Evolutionary conservation across 768 basidiomycete genomes (phyloP), one percentile per base, ranked within the genome.

Genomic region (Mycena albidolilacea): DNA sequence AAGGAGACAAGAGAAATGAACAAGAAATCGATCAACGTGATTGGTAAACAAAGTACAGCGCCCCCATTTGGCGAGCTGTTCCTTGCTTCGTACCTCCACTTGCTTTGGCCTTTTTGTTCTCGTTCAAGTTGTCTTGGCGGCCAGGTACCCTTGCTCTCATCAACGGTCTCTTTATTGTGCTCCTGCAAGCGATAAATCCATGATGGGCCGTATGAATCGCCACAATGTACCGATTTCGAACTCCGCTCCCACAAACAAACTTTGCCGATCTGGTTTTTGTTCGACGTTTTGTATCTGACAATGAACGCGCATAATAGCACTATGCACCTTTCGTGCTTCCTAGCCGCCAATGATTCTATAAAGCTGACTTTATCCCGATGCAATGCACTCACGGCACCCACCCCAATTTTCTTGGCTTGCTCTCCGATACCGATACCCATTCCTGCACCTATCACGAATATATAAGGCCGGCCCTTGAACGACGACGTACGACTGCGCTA

Each of bases 391-490:
- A 72, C 65, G 60, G 71, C 58, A 50, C 65, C 50, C 64, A 30
- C 30, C 69, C 64, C 64, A 9, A 37, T 50, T 38, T 63, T 48
- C n/a, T 14, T 43, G 38, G 65, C 37, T 68, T 64, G 43, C 67
- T 68, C 19, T 67, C 71, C 67, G 30, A 30, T 2, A 30, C 30
- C 58, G 39, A 67, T 72, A 72, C 65, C 65, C 66, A 30, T 30
- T 30, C 30, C 30, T 30, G 30, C 8, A 7, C 60, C n/a, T 5
- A 17, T 21, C 54, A 72, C 65, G 69, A 70, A 43, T 37, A 72
- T 67, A 67, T 71, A 71, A 72, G 71, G 71, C 71, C 63, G 71
- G 71, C 66, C 71, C 62, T 73, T 35, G 70, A 64, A 72, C 59
- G 64, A 73, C 71, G 67, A 64, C 66, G 14, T 43, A 50, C 57